Percentiles rank a stretch among this genome's conserved stretches.
These are phyloP conservation scores for Trypanosomatidae sp. DNA, from an alignment of 208 protist species.

Conservation along the genomic window DNA sequence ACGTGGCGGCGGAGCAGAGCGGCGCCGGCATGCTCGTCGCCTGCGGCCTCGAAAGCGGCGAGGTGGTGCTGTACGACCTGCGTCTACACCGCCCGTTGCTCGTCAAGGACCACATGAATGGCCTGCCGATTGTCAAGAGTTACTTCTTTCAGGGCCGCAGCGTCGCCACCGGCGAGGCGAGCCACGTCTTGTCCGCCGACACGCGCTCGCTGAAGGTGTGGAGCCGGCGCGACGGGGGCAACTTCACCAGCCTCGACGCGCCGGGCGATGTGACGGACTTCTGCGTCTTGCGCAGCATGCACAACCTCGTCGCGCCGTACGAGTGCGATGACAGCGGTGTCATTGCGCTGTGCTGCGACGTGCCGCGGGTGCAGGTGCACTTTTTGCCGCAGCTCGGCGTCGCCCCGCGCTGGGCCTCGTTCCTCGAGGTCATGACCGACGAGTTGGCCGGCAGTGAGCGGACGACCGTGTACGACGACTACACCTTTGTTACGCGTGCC, in stretches of 20 bases:
- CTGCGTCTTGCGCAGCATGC: slow-evolving; percentile 58
- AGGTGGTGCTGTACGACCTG: slow-evolving; percentile 82
- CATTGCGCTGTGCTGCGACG: slow-evolving; percentile 85
- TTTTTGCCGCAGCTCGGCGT: slow-evolving; percentile 94
- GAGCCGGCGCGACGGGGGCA: slow-evolving; percentile 73
- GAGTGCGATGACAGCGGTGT: slow-evolving; percentile 80
- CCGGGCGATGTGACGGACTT: slow-evolving; percentile 81
- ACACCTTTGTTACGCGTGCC: slow-evolving; percentile 94
- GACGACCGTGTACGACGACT: slow-evolving; percentile 93
- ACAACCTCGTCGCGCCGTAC: slow-evolving; percentile 72
- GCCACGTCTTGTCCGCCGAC: slow-evolving; percentile 76
- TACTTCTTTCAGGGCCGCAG: slow-evolving; percentile 84
- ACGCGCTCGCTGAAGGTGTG: slow-evolving; percentile 90
- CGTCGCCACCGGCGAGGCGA: slow-evolving; percentile 57
- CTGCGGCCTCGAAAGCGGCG: slow-evolving; percentile 62
- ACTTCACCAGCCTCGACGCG: slow-evolving; percentile 82
- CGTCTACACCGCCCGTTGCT: slow-evolving; percentile 75
- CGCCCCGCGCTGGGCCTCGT: slow-evolving; percentile 96
- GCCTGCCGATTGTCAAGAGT: slow-evolving; percentile 87
- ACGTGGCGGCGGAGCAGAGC: slow-evolving; percentile 40
- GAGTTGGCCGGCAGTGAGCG: slow-evolving; percentile 81
- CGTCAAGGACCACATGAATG: slow-evolving; percentile 95
- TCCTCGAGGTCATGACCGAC: slow-evolving; percentile 95
- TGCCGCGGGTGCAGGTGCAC: slow-evolving; percentile 86
- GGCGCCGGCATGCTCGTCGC: slow-evolving; percentile 65